Conservation (phyloP, 2,329 filamentous ascomycete genomes). For the Diaporthe ampelina region DNA sequence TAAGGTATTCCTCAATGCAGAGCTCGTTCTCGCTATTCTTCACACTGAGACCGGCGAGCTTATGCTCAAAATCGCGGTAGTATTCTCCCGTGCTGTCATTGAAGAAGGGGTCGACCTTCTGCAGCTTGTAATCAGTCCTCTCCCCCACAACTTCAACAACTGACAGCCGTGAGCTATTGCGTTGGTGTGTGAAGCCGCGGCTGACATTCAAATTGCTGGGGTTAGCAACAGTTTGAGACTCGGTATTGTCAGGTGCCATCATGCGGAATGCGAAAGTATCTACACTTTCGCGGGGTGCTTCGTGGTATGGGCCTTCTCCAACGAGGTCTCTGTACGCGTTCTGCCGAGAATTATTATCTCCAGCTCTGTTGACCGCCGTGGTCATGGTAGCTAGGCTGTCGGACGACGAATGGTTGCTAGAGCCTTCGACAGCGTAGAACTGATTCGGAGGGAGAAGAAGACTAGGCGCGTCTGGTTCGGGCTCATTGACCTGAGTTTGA, state of each 20-base stretch:
- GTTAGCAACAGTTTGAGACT: slow-evolving; percentile 25
- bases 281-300: slow-evolving; percentile 43
- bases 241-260: slow-evolving; percentile 43
- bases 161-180: slow-evolving; percentile 62
- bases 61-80: slow-evolving; percentile 69
- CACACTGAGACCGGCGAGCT: slow-evolving; percentile 65
- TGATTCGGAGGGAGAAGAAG: slow-evolving; percentile 33
- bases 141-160: slow-evolving; percentile 70
- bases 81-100: slow-evolving; percentile 74
- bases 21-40: slow-evolving; percentile 70
- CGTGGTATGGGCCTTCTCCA: slow-evolving; percentile 6
- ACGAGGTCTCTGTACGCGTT: slow-evolving; percentile 11
- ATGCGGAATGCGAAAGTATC: slow-evolving; percentile 49
- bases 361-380: slow-evolving; percentile 10
- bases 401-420: slow-evolving; percentile 30
- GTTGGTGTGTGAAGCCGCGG: slow-evolving; percentile 46
- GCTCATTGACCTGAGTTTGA: slow-evolving; percentile 28
- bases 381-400: slow-evolving; percentile 37
- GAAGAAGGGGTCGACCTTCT: slow-evolving; percentile 77
- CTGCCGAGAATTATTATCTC: not conserved
- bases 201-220: slow-evolving; percentile 33
- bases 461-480: not conserved
- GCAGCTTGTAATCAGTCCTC: slow-evolving; percentile 72
- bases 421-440: slow-evolving; percentile 16
- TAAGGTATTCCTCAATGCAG: slow-evolving; percentile 75